Evolutionary conservation across 2,329 filamentous ascomycete genomes (phyloP).

Genomic region (Cercospora zeae-maydis): DNA sequence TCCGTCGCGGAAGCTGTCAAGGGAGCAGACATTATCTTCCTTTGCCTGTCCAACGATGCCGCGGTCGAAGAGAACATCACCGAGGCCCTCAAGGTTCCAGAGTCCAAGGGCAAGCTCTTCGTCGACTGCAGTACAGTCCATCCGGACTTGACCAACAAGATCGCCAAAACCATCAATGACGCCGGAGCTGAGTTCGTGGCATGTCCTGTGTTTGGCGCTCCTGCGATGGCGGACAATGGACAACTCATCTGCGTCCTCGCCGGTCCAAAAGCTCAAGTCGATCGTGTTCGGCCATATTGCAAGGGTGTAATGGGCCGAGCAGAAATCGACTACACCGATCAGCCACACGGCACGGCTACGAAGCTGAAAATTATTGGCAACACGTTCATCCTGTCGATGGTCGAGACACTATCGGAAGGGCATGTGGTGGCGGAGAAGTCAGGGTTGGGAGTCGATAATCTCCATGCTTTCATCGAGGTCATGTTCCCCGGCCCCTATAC

Average conservation of each 20-base stretch:
- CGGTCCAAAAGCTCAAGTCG: constrained; percentile 58
- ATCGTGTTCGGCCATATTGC: constrained; percentile 65
- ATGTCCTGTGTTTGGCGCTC: constrained; percentile 68
- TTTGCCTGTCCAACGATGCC: constrained; percentile 73
- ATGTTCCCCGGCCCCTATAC: constrained; percentile 74
- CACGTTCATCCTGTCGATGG: constrained; percentile 78
- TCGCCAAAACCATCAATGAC: constrained; percentile 56
- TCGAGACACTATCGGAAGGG: constrained; percentile 74
- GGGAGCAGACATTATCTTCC: constrained; percentile 74
- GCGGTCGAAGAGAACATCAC: constrained; percentile 64
- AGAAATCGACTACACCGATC: constrained; percentile 66
- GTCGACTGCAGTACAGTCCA: constrained; percentile 87
- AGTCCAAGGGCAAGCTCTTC: constrained; percentile 75
- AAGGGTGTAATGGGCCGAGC: constrained; percentile 67
- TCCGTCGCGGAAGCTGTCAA: constrained; percentile 64
- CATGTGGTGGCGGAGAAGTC: constrained; percentile 76
- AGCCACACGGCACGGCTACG: constrained; percentile 65
- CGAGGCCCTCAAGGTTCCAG: constrained; percentile 50
- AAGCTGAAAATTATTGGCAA: constrained; percentile 82
- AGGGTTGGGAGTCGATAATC: constrained; percentile 65
- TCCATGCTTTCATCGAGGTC: constrained; percentile 67
- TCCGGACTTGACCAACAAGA: constrained; percentile 69
- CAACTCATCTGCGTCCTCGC: constrained; percentile 71
- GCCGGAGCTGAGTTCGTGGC: constrained; percentile 72
- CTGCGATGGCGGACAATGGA: constrained; percentile 66